Conservation (phyloP, 2,329 filamentous ascomycete genomes). For the Fusarium sp. region DNA sequence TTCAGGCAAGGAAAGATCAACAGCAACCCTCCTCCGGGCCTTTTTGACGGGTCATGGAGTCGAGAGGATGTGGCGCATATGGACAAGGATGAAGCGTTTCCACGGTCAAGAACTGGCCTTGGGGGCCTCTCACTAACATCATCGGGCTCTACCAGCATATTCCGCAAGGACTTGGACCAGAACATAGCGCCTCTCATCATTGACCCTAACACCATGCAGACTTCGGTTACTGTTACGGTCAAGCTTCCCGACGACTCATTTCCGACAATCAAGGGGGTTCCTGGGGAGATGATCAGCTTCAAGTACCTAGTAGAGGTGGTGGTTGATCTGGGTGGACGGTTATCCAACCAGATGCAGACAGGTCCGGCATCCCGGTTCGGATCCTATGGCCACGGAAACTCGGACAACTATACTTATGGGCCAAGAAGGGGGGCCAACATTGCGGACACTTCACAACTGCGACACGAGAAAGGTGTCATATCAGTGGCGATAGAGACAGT, state of each 20-base stretch:
- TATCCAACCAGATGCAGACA: slow-evolving; percentile 78
- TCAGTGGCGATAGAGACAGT: slow-evolving; percentile 87
- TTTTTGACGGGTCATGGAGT: slow-evolving; percentile 64
- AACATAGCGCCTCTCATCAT: slow-evolving; percentile 90
- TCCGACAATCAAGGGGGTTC: slow-evolving; percentile 89
- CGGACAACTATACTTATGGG: slow-evolving; percentile 49
- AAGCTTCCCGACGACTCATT: slow-evolving; percentile 91
- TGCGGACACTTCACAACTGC: slow-evolving; percentile 86
- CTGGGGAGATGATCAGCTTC: slow-evolving; percentile 94
- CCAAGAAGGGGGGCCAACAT: slow-evolving; percentile 68
- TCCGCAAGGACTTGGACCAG: slow-evolving; percentile 93
- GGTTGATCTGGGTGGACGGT: slow-evolving; percentile 88
- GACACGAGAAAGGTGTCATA: slow-evolving; percentile 92
- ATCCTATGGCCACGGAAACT: slow-evolving; percentile 44
- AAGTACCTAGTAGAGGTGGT: slow-evolving; percentile 94
- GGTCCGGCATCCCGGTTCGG: slow-evolving; percentile 61
- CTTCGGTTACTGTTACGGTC: slow-evolving; percentile 84
- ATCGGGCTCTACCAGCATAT: slow-evolving; percentile 88
- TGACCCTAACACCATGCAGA: slow-evolving; percentile 81
- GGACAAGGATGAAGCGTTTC: slow-evolving; percentile 87
- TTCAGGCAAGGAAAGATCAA: slow-evolving; percentile 94
- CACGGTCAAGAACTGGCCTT: slow-evolving; percentile 86
- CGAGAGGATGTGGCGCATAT: slow-evolving; percentile 75
- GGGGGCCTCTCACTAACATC: slow-evolving; percentile 89
- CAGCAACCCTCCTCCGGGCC: slow-evolving; percentile 69